Evolutionary conservation across 73 alveolate genomes (phyloP), one percentile per base, ranked within the genome.

Genomic region (Blepharisma japonicum): DNA sequence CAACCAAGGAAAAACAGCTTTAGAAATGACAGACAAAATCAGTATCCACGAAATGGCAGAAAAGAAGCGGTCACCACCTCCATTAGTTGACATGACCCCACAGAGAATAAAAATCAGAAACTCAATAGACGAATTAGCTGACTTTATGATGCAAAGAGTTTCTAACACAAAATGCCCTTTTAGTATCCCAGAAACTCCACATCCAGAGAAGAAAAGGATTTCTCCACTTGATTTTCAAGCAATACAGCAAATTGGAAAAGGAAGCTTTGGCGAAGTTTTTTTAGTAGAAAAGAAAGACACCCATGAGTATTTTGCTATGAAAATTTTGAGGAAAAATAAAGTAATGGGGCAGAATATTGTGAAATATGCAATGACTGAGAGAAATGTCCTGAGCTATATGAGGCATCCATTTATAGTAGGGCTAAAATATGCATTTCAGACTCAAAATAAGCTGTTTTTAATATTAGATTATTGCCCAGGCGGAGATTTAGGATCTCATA

Each of bases 261-360:
- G 99, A 5, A 89, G 97, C 7, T 96, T 96, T 71, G 99, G 99
- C 18, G 97, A 94, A 67, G 99, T 96, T 6, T 96, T 91, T 81
- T 87, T 96, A 48, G 98, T 93, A 8, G 95, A 91, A 85, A 90
- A 96, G 68, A 91, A 87, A 66, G 77, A 83, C 46, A 80, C 90
- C 21, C 86, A 84, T 45, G 84, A 80, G 45, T 42, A 81, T 27
- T 93, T 86, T 74, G 99, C 99, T 18, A 93, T 96, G 98, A 96
- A 96, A 84, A 98, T 96, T 0, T 72, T 94, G 50, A 87, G 89
- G 55, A 96, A 96, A 84, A 86, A 83, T 71, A 78, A 93, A 79
- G 86, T 96, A 66, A 78, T 91, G 56, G 93, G 94, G 47, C 91
- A 89, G 92, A 87, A 95, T 82, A 85, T 95, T 68, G 89, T 95